Evolutionary conservation across 2,329 filamentous ascomycete genomes (phyloP), one percentile per base, ranked within the genome.

Genomic region (Cryphonectria parasitica): DNA sequence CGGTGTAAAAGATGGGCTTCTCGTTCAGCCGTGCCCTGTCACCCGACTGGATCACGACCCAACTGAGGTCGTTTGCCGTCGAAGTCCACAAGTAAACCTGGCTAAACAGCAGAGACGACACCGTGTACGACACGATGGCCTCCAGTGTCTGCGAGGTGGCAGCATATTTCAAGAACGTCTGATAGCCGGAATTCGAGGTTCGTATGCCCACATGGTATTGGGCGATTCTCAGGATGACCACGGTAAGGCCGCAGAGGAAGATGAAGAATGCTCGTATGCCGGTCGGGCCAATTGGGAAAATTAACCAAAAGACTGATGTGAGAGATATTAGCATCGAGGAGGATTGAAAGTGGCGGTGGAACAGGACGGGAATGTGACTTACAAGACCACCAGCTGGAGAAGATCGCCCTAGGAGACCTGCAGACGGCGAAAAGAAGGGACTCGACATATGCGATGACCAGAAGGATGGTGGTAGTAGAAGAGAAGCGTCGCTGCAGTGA

Each of bases 401-500:
- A 54, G 31, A 63, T 39, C 8, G 58, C 58, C 43, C 19, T 62
- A 31, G 66, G 86, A 62, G 91, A 91, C 75, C 87, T 86, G 84
- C 90, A 92, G 73, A 86, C 84, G 31, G 91, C 90, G 74, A 97
- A 86, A 69, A 90, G 79, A 67, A 96, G 81, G 64, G 94, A 88
- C 77, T 93, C 88, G 52, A 88, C 68, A 79, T 96, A 97, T 78
- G 93, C 93, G 69, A 94, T 84, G 64, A 86, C 82, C 13, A 96
- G 82, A 19, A 94, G 85, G 73, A 93, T 83, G 19, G 88, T 86
- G 64, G 92, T 91, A 17, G 93, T 94, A 73, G 90, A 90, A 64
- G 92, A 91, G 82, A 98, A 98, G 77, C 94, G 89, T 77, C 92
- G 88, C 81, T 98, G 95, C 74, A 98, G 85, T 67, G 92, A 91